phyloP scores from a whole-genome alignment of 208 protist genomes.

The Trichomonas tenax region DNA sequence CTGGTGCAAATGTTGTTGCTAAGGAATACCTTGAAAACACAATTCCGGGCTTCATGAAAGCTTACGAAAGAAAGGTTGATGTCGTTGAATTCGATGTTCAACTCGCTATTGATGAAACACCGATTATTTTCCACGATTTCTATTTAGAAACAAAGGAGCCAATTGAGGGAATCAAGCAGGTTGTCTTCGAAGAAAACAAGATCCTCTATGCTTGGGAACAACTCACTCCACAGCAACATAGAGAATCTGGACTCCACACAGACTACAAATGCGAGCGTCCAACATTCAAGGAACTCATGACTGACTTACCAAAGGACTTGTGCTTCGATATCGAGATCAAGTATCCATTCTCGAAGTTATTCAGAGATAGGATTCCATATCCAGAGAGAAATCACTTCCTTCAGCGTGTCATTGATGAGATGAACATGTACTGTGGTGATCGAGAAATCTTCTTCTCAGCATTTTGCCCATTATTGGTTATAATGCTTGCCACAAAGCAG shows the following conservation, averaged over 20 bases:
- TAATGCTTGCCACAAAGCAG: background rate
- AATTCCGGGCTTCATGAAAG: background rate
- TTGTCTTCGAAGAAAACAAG: too few relatives aligned
- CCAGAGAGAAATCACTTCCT: background rate
- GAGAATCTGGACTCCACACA: background rate
- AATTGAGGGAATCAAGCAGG: background rate
- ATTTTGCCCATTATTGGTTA: background rate
- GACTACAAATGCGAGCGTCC: background rate
- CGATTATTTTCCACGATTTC: slow-evolving; percentile 13
- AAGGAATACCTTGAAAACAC: background rate
- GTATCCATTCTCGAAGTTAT: background rate
- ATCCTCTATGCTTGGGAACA: background rate
- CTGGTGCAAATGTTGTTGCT: background rate
- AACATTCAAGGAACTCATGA: background rate
- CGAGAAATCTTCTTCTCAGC: background rate
- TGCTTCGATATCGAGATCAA: background rate
- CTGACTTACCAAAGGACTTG: background rate
- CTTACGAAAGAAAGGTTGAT: background rate
- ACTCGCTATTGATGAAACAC: background rate
- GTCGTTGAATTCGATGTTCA: slow-evolving; percentile 16
- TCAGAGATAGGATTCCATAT: background rate
- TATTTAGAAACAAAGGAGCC: background rate
- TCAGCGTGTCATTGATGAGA: background rate
- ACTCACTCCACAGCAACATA: background rate
- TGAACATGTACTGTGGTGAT: background rate